Percentiles rank a stretch among this genome's conserved stretches.
phyloP scores from a whole-genome alignment of 73 alveolate species.

The Symbiodinium natans region DNA sequence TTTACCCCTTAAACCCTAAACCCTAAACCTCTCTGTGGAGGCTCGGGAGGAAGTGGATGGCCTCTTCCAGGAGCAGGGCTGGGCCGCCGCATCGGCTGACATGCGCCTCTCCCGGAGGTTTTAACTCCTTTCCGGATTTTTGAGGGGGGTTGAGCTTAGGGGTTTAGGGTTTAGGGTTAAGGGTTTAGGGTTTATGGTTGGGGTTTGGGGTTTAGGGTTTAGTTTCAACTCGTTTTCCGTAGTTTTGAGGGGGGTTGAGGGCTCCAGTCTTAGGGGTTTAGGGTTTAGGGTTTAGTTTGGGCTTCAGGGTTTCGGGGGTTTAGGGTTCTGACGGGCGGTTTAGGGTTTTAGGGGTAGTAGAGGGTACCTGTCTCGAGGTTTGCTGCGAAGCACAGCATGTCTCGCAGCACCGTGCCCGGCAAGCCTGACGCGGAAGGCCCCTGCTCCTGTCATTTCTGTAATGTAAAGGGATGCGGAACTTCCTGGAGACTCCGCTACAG shows the following conservation, averaged over 20 bases:
- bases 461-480: no score
- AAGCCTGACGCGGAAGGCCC: conserved; percentile 16
- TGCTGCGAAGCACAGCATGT: conserved; percentile 89
- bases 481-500: no score
- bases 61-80: conserved; percentile 50
- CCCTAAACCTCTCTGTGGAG: no score
- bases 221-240: no score
- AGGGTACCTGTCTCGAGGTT: not conserved
- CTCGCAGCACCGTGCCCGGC: conserved; percentile 30
- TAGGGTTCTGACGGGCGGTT: no score
- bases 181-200: not conserved
- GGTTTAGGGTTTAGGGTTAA: not conserved
- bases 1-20: no score
- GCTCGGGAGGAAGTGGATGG: conserved; percentile 42
- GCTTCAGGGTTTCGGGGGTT: not conserved
- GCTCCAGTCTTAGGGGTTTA: not conserved
- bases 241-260: no score
- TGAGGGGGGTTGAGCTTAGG: not conserved
- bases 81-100: conserved; percentile 43
- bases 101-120: not conserved
- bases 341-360: not conserved
- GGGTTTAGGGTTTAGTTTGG: no score
- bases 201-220: no score
- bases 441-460: no score
- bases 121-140: not conserved